Evolutionary conservation across 108 stramenopile genomes (phyloP), one percentile per base, ranked within the genome.

Genomic region (Cyclotella baltica): DNA sequence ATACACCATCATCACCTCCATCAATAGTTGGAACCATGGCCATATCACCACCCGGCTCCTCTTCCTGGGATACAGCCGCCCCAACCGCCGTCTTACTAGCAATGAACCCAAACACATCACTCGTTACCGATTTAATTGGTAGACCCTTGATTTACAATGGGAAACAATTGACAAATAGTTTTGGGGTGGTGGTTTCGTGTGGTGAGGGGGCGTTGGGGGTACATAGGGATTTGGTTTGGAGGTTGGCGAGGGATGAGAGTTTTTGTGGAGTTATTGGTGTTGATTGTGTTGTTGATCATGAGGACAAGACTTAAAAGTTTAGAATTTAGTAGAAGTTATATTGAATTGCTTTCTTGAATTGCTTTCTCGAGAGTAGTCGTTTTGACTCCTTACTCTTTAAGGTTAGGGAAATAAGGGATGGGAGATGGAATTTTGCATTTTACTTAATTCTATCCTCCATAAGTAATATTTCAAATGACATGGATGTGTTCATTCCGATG

Each of bases 81-180:
- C 81, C 81, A 37, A 78, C 81, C 30, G 81, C 81, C 27, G 68
- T 81, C 23, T 52, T 81, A 52, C 73, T 88, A 18, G 73, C 85
- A 23, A 72, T 83, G 15, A 66, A 85, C 67, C 85, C 87, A 33
- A 43, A 83, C 29, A 81, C 80, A 33, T 34, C 76, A 25, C n/a
- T n/a, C n/a, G 80, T 84, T 30, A 85, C 85, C n/a, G 82, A 88
- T 68, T 80, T 83, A 61, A 23, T 81, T 15, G 80, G 80, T 36
- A 38, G 80, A 57, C 80, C 80, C 23, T 64, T 81, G 51, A 69
- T 74, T 35, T 81, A 81, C 52, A 61, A 81, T 61, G 80, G 80
- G 5, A 61, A 48, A 46, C 38, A 74, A 46, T 56, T 81, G 52
- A 73, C 73, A 31, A 81, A 81, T 81, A 38, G 70, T n/a, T 37